Evolutionary conservation across 1,284 basidiomycete genomes (phyloP).

Genomic region (Marasmius oreades): DNA sequence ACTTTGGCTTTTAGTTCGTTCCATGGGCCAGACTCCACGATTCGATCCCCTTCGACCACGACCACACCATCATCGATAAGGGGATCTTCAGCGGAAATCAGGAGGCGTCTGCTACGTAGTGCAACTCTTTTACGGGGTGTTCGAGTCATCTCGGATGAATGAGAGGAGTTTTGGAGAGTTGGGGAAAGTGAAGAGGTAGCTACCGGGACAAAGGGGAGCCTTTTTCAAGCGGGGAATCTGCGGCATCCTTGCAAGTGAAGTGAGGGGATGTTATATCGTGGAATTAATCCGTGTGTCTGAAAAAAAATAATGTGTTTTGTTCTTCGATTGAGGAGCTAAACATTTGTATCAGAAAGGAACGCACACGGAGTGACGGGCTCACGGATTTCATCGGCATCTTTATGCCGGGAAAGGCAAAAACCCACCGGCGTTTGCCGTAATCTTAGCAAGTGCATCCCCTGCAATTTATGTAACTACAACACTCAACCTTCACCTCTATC

Average conservation of each 20-base stretch:
- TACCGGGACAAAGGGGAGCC: neutral
- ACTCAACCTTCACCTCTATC: no score
- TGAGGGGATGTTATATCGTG: neutral
- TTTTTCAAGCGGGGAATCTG: neutral
- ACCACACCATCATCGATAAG: conserved; percentile 13
- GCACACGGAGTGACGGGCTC: neutral
- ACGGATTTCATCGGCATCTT: conserved; percentile 1
- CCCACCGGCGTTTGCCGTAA: neutral
- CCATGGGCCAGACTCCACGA: conserved; percentile 11
- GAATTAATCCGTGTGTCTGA: conserved; percentile 1
- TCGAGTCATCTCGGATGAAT: neutral
- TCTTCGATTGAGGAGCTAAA: conserved; percentile 2
- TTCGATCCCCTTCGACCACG: conserved; percentile 5
- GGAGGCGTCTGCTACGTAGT: conserved; percentile 8
- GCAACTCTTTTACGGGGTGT: neutral
- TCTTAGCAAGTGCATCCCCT: neutral
- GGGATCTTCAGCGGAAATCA: conserved; percentile 6
- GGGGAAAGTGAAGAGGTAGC: neutral
- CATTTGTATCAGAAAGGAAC: neutral
- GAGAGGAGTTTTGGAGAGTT: neutral
- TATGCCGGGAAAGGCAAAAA: neutral
- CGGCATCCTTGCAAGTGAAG: neutral
- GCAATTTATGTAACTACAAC: no score
- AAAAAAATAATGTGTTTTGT: neutral
- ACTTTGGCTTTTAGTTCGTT: neutral